A percentile compares a stretch with the other conserved stretches of the same genome.
These are phyloP conservation scores for Ophiocordyceps sinensis DNA, from an alignment of 2,329 filamentous ascomycete species.

Conservation along the genomic window DNA sequence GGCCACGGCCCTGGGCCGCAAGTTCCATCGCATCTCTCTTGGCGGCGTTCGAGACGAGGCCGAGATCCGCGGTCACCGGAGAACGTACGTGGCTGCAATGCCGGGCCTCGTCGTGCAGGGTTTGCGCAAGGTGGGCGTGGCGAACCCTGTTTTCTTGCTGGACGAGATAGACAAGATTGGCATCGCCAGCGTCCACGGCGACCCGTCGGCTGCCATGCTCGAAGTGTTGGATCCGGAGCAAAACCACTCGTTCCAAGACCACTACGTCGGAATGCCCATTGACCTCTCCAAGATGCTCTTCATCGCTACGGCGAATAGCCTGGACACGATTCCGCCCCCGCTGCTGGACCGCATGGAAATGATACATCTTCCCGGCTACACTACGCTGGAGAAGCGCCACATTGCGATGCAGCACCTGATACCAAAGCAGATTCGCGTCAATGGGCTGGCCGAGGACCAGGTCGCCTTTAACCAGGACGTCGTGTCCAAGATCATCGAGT, in stretches of 20 bases:
- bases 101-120: slow-evolving; percentile 89
- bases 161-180: slow-evolving; percentile 98
- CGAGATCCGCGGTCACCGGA: slow-evolving; percentile 85
- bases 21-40: slow-evolving; percentile 93
- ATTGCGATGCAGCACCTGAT: slow-evolving; percentile 90
- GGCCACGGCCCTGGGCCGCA: slow-evolving; percentile 78
- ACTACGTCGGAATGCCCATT: slow-evolving; percentile 91
- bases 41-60: slow-evolving; percentile 93
- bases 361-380: slow-evolving; percentile 87
- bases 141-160: slow-evolving; percentile 87
- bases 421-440: slow-evolving; percentile 85
- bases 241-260: slow-evolving; percentile 87
- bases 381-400: slow-evolving; percentile 89
- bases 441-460: slow-evolving; percentile 66
- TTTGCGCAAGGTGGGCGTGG: slow-evolving; percentile 85
- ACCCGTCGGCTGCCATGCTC: slow-evolving; percentile 93
- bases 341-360: slow-evolving; percentile 95
- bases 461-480: slow-evolving; percentile 69
- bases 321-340: slow-evolving; percentile 91
- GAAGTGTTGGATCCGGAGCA: slow-evolving; percentile 96
- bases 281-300: slow-evolving; percentile 95
- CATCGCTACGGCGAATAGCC: slow-evolving; percentile 88
- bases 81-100: slow-evolving; percentile 98
- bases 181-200: slow-evolving; percentile 79
- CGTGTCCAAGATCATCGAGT: slow-evolving; percentile 87